Evolutionary conservation across 306 rosid genomes (phyloP), one percentile per base, ranked within the genome.

Genomic region (Mimosa pudica): DNA sequence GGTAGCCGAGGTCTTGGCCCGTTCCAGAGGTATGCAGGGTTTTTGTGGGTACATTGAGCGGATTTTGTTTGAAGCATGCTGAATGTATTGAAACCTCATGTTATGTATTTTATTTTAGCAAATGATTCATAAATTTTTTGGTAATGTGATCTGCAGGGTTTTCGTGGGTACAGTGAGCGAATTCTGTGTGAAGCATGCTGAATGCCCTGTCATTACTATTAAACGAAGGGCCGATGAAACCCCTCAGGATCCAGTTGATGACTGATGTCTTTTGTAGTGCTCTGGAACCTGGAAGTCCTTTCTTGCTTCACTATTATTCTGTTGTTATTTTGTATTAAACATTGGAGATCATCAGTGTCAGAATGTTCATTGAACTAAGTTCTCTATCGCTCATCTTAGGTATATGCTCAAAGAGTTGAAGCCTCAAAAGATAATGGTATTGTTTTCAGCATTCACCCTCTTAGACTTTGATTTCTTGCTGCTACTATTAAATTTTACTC

Each of bases 1-100:
- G 98, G 98, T 64, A 80, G 97, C 85, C 88, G 98, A 51, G 98
- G 98, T 24, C 98, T 95, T 76, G 98, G 98, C 41, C 98, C 97
- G 32, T 95, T 95, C 85, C 97, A 92, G 79, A 92, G 92, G 98
- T 92, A 88, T 77, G 77, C 35, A n/a, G n/a, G n/a, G n/a, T n/a
- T n/a, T n/a, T n/a, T n/a, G n/a, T n/a, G n/a, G n/a, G n/a, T n/a
- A n/a, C n/a, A n/a, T n/a, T n/a, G n/a, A n/a, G n/a, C n/a, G n/a
- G n/a, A n/a, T n/a, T n/a, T n/a, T n/a, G n/a, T n/a, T n/a, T n/a
- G n/a, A n/a, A n/a, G n/a, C n/a, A n/a, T n/a, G n/a, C n/a, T n/a
- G 52, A 61, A 16, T 24, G 24, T 73, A 77, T 74, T 65, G 55
- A 6, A 46, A 16, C 41, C 54, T 72, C 55, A 14, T 48, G 46